These are phyloP conservation scores for Emydomyces testavorans DNA, from an alignment of 2,329 filamentous ascomycete species.

Conservation along the genomic window DNA sequence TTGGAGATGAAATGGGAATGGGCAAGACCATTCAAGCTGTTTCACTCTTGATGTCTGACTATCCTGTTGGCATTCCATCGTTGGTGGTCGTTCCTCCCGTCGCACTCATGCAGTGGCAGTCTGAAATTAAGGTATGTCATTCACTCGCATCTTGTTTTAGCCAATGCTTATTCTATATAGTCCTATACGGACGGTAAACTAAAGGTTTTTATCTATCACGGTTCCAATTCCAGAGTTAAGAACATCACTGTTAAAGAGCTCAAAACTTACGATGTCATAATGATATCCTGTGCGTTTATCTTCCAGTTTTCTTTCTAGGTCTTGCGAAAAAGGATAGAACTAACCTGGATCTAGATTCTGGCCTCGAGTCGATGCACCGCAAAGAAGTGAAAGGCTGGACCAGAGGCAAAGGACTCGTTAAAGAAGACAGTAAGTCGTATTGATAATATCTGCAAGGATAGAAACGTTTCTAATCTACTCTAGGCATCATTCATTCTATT, in stretches of 20 bases:
- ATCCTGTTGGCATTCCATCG: conserved; percentile 68
- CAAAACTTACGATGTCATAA: conserved; percentile 78
- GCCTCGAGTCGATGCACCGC: conserved; percentile 79
- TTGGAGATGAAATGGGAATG: conserved; percentile 97
- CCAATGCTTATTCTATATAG: conserved; percentile 18
- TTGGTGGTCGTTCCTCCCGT: conserved; percentile 87
- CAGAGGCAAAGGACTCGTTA: conserved; percentile 66
- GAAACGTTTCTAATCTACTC: conserved; percentile 5
- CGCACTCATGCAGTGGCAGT: conserved; percentile 89
- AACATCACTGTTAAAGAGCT: conserved; percentile 61
- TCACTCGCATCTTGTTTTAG: neutral
- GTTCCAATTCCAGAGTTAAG: conserved; percentile 74
- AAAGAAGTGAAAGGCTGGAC: conserved; percentile 87
- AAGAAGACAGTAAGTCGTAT: conserved; percentile 51
- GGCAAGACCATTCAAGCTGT: conserved; percentile 98
- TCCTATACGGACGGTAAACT: conserved; percentile 73
- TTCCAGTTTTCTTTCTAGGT: neutral
- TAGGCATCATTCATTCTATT: conserved; percentile 69
- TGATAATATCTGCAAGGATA: no score
- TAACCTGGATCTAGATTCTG: conserved; percentile 35
- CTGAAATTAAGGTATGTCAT: conserved; percentile 55
- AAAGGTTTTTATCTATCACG: conserved; percentile 83
- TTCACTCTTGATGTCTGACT: conserved; percentile 96
- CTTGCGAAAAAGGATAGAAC: neutral
- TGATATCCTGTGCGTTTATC: conserved; percentile 77